Conservation (phyloP, 139 green algal species). For the Coelastrella sp. region DNA sequence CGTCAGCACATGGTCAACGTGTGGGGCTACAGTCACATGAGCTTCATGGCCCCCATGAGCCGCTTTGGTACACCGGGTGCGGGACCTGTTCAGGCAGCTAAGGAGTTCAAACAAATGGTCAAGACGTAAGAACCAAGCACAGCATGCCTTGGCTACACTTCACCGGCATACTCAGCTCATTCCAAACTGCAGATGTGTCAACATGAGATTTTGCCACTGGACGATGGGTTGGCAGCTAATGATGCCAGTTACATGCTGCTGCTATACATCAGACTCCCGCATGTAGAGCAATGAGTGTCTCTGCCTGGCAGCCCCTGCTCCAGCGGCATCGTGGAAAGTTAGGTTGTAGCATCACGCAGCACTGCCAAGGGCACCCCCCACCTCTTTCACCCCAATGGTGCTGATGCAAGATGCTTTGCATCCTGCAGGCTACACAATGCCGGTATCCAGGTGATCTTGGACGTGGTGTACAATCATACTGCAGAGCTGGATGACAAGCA, state of each 20-base stretch:
- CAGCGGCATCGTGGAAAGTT: too few species aligned
- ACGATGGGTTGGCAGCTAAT: too few species aligned
- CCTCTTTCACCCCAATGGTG: not conserved
- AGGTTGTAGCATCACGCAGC: too few species aligned
- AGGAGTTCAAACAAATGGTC: slow-evolving; percentile 95
- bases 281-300: too few species aligned
- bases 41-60: slow-evolving; percentile 90
- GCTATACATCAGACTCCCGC: too few species aligned
- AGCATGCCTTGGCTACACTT: too few species aligned
- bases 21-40: slow-evolving; percentile 94
- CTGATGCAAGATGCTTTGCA: slow-evolving; percentile 17
- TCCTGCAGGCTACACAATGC: slow-evolving; percentile 69
- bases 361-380: too few species aligned
- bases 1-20: slow-evolving; percentile 85
- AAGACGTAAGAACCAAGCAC: slow-evolving; percentile 69
- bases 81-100: slow-evolving; percentile 71
- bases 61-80: slow-evolving; percentile 70
- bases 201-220: too few species aligned
- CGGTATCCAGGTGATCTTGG: slow-evolving; percentile 93
- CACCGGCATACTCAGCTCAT: too few species aligned
- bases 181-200: too few species aligned
- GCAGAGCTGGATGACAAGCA: slow-evolving; percentile 86
- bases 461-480: slow-evolving; percentile 98
- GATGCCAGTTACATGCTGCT: too few species aligned
- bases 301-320: too few species aligned